These are phyloP conservation scores for Hypsizygus marmoreus DNA, from an alignment of 768 basidiomycete species.

Conservation along the genomic window DNA sequence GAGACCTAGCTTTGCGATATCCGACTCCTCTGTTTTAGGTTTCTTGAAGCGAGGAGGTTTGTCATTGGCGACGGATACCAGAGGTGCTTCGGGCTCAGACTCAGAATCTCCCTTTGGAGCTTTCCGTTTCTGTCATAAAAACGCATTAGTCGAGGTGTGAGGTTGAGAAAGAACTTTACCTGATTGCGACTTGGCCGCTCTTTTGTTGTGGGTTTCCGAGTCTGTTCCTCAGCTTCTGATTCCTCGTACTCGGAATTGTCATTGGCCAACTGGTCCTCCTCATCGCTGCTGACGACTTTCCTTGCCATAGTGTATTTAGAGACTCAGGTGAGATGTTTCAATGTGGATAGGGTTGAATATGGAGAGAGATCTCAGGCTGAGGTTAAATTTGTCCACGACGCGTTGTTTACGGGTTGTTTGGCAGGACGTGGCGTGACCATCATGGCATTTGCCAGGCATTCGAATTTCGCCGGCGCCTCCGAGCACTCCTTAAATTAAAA, in stretches of 20 bases:
- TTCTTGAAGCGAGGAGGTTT: conserved; percentile 34
- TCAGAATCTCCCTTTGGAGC: conserved; percentile 14
- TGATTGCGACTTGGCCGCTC: conserved; percentile 7
- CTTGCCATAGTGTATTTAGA: conserved; percentile 23
- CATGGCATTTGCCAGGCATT: too few relatives aligned
- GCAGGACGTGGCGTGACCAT: too few relatives aligned
- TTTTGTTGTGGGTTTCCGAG: background rate
- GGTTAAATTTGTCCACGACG: too few relatives aligned
- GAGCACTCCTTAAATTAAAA: too few relatives aligned
- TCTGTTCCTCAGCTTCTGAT: conserved; percentile 1
- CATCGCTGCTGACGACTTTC: conserved; percentile 19
- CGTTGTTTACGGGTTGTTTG: too few relatives aligned
- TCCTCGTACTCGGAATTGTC: conserved; percentile 7
- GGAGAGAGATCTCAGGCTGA: too few relatives aligned
- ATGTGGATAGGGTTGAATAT: too few relatives aligned
- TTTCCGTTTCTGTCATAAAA: conserved; percentile 10
- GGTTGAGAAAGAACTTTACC: background rate
- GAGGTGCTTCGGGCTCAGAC: conserved; percentile 16
- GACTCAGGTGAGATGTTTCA: too few relatives aligned
- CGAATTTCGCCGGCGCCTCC: too few relatives aligned
- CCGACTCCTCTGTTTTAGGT: conserved; percentile 24
- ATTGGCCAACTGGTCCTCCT: background rate
- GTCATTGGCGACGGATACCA: too few relatives aligned
- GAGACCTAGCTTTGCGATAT: background rate
- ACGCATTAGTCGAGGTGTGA: conserved; percentile 1